Conservation (phyloP, 2,329 filamentous ascomycete genomes). For the Ceratocystis ficicola region DNA sequence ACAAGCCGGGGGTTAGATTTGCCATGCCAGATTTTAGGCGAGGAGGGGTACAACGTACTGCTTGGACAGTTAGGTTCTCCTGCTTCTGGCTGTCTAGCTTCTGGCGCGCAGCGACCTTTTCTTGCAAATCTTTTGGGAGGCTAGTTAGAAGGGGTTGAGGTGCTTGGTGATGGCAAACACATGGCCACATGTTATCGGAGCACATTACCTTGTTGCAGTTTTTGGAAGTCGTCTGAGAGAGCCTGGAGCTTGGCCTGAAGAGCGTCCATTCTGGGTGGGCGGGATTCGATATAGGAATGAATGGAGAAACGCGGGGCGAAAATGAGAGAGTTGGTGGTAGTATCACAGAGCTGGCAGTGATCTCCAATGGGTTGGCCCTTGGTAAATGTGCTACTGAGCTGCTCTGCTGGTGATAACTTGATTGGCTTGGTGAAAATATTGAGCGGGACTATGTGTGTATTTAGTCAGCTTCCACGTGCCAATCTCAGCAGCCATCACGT, state of each 20-base stretch:
- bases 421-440: conserved; percentile 15
- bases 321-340: background rate
- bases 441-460: conserved; percentile 11
- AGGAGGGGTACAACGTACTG: conserved; percentile 38
- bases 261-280: conserved; percentile 47
- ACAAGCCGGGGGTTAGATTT: conserved; percentile 23
- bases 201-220: conserved; percentile 62
- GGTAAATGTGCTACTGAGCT: background rate
- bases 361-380: background rate
- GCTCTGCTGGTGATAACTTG: background rate
- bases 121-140: conserved; percentile 56
- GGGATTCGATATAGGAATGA: background rate
- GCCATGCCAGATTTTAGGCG: background rate
- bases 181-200: background rate
- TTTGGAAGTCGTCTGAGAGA: conserved; percentile 77
- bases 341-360: background rate
- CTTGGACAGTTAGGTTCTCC: conserved; percentile 80
- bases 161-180: background rate
- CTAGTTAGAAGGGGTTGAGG: conserved; percentile 14
- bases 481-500: background rate
- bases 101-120: conserved; percentile 64
- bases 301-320: background rate
- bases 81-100: conserved; percentile 89
- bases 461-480: background rate
- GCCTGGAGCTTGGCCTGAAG: conserved; percentile 65